These are phyloP conservation scores for Plasmodium relictum DNA, from an alignment of 169 alveolate species.

Conservation along the genomic window DNA sequence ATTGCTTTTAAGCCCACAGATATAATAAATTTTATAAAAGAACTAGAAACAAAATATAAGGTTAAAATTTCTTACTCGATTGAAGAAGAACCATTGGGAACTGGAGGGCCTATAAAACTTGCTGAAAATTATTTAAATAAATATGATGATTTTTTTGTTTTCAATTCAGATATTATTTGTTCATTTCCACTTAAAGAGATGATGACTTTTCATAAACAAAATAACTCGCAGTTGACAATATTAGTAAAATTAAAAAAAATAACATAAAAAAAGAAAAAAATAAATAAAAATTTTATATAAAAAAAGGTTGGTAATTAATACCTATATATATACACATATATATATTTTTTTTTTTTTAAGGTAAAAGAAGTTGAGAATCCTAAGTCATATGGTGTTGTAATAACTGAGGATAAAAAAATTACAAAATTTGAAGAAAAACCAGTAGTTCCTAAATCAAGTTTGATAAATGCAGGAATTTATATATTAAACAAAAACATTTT, in stretches of 20 bases:
- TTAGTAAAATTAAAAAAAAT: slow-evolving; percentile 79
- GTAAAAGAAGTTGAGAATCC: slow-evolving; percentile 97
- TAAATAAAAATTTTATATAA: slow-evolving; percentile 9
- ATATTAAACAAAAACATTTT: slow-evolving; percentile 90
- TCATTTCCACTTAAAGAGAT: slow-evolving; percentile 96
- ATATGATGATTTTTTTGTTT: slow-evolving; percentile 94
- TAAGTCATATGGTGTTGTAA: slow-evolving; percentile 97
- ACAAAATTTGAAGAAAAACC: slow-evolving; percentile 96
- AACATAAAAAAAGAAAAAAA: slow-evolving; percentile 11
- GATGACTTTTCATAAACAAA: slow-evolving; percentile 93
- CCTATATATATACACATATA: background rate
- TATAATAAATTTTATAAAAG: slow-evolving; percentile 85
- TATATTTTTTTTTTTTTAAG: slow-evolving; percentile 39
- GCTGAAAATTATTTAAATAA: slow-evolving; percentile 91
- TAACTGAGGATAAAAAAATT: slow-evolving; percentile 91
- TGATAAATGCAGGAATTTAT: slow-evolving; percentile 92
- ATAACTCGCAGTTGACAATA: slow-evolving; percentile 92
- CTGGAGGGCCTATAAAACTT: slow-evolving; percentile 95
- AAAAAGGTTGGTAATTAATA: background rate
- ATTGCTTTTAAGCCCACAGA: slow-evolving; percentile 90
- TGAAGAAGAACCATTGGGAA: slow-evolving; percentile 98
- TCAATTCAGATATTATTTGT: slow-evolving; percentile 97
- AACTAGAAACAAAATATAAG: slow-evolving; percentile 88
- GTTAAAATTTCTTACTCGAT: slow-evolving; percentile 93
- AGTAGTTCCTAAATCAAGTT: slow-evolving; percentile 61